Evolutionary conservation across 192 early-diverging fungal species (phyloP), one percentile per base, ranked within the genome.

Genomic region (Coemansia sp.): DNA sequence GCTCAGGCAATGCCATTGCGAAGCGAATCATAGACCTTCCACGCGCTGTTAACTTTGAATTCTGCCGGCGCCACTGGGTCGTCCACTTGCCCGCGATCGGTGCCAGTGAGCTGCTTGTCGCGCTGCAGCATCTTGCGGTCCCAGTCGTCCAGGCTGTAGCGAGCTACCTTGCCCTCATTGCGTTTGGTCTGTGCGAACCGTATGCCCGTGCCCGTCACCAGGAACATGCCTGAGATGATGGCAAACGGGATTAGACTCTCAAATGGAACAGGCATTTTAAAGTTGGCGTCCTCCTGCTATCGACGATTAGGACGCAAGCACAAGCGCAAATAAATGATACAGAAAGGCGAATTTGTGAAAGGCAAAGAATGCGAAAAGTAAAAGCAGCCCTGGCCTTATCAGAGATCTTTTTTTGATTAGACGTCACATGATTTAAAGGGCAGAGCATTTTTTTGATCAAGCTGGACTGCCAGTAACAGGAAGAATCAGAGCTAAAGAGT

Each of bases 111-210:
- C 64, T 88, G 86, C 66, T 70, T 75, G 68, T 92, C 91, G 76
- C 91, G 90, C 50, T 83, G 83, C 88, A 91, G 87, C 91, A 92
- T 92, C 66, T 88, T 83, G 60, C 76, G 77, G 58, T 92, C 91
- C 91, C 91, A 92, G 70, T 83, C 84, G 62, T 89, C 89, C 42
- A 90, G 57, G 71, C 78, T 80, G 75, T 84, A 87, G 71, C 91
- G 85, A 26, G 79, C 72, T 36, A 85, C 78, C 84, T 91, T 88
- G 66, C 82, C 81, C 65, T 88, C 89, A 66, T 89, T 88, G 47
- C 78, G 47, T 65, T 85, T 84, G 42, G 72, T 76, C 61, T 87
- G 88, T 39, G 84, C 82, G 57, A 74, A 84, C 25, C 83, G 68
- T 38, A 91, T 76, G 59, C 87, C 84, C 12, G 76, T 61, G 45